Evolutionary conservation across 176 grass and related monocot species (phyloP).

Genomic region (Cenchrus fungigraminus): DNA sequence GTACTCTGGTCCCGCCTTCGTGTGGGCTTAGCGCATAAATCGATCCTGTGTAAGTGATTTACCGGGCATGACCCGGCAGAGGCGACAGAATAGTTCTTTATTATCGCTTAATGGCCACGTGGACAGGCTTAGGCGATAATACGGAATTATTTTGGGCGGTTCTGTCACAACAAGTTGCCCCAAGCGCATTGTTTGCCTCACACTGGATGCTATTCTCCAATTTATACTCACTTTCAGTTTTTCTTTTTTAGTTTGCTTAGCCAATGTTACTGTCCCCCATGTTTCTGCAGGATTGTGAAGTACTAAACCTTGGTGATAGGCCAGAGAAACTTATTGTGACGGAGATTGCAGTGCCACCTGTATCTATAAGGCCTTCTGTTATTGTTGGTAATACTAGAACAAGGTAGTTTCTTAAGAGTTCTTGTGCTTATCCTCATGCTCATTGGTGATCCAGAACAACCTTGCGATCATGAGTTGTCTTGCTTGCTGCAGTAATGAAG

Average conservation of each 20-base stretch:
- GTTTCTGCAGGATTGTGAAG: constrained; percentile 88
- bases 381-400: constrained; percentile 61
- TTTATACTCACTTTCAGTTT: background rate
- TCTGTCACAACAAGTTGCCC: background rate
- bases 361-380: constrained; percentile 79
- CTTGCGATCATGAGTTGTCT: constrained; percentile 26
- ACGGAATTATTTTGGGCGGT: no score
- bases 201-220: constrained; percentile 2
- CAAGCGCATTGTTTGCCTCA: background rate
- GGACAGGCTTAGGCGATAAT: no score
- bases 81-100: no score
- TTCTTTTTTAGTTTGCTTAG: no score
- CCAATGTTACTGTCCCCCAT: background rate
- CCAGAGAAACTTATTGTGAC: constrained; percentile 96
- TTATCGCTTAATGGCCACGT: no score
- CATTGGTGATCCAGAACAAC: constrained; percentile 13
- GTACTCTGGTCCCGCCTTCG: no score
- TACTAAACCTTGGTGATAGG: constrained; percentile 88
- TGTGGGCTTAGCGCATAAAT: no score
- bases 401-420: constrained; percentile 57
- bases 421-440: constrained; percentile 18
- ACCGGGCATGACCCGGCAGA: no score
- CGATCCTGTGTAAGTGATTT: no score
- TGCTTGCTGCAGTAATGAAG: constrained; percentile 81
- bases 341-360: constrained; percentile 83